These are phyloP conservation scores for Iris macrosiphon DNA, from an alignment of 106 monocot species.

Conservation along the genomic window DNA sequence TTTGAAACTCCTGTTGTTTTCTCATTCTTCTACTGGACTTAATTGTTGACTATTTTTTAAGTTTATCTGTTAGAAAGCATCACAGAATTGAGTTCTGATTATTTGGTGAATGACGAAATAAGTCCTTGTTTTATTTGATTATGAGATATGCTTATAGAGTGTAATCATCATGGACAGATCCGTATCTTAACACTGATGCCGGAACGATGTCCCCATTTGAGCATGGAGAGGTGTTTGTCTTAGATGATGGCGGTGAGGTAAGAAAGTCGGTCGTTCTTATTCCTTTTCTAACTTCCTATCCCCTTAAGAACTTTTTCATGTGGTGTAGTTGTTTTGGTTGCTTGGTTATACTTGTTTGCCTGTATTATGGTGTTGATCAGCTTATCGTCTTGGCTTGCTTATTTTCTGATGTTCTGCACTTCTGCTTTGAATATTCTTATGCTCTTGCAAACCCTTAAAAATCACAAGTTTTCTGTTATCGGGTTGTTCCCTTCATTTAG, in stretches of 20 bases:
- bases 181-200: slow-evolving; percentile 60
- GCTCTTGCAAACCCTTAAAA: no score
- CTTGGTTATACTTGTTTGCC: neutral
- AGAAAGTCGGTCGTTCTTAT: neutral
- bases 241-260: slow-evolving; percentile 75
- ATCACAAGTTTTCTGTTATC: no score
- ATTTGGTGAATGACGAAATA: slow-evolving; percentile 10
- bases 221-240: slow-evolving; percentile 60
- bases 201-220: slow-evolving; percentile 63
- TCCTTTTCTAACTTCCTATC: neutral
- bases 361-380: no score
- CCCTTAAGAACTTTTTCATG: neutral
- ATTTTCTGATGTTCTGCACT: no score
- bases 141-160: neutral
- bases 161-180: slow-evolving; percentile 24
- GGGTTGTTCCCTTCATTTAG: no score
- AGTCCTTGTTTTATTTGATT: slow-evolving; percentile 3
- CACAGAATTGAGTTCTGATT: neutral
- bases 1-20: neutral
- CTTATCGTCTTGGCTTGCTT: no score
- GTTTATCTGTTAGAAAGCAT: neutral
- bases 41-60: neutral
- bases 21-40: neutral
- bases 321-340: neutral
- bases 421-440: no score